phyloP scores from a whole-genome alignment of 768 basidiomycete species.

The Mycena leptocephala region DNA sequence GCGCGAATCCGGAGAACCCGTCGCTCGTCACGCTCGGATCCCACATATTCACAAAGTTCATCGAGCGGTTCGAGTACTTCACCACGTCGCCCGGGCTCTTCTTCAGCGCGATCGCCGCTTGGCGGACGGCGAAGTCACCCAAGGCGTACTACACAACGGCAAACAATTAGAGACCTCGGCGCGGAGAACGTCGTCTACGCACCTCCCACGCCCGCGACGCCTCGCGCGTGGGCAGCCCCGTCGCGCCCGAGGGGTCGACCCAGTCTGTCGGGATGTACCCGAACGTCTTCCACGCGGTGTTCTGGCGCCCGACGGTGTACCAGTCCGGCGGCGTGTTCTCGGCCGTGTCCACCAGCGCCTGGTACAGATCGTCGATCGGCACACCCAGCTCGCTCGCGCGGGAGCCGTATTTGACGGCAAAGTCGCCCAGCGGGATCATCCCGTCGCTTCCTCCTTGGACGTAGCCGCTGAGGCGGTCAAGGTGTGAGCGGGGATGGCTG shows the following conservation, averaged over 20 bases:
- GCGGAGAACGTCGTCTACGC: too few relatives aligned
- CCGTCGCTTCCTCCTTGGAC: conserved; percentile 68
- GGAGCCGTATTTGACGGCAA: conserved; percentile 62
- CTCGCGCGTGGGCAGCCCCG: conserved; percentile 65
- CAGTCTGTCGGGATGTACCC: conserved; percentile 66
- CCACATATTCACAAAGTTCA: conserved; percentile 70
- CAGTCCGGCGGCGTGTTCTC: conserved; percentile 71
- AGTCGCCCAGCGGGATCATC: conserved; percentile 70
- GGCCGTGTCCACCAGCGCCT: conserved; percentile 66
- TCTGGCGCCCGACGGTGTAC: conserved; percentile 67
- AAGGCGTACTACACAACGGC: conserved; percentile 58
- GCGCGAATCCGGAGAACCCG: conserved; percentile 65
- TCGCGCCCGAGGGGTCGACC: conserved; percentile 64
- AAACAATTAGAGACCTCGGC: too few relatives aligned
- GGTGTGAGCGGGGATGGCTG: not conserved
- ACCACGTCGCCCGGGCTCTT: conserved; percentile 57
- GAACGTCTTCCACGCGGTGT: conserved; percentile 68
- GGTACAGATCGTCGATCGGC: conserved; percentile 62
- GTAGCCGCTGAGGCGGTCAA: conserved; percentile 57
- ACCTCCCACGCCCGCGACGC: conserved; percentile 67
- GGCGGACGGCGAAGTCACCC: conserved; percentile 68
- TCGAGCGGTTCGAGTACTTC: conserved; percentile 65
- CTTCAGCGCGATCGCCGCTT: conserved; percentile 60
- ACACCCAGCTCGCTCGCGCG: conserved; percentile 58
- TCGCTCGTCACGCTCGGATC: conserved; percentile 61